Base-by-base conservation (phyloP, 257 asterid genomes). In the Solanum peruvianum region DNA sequence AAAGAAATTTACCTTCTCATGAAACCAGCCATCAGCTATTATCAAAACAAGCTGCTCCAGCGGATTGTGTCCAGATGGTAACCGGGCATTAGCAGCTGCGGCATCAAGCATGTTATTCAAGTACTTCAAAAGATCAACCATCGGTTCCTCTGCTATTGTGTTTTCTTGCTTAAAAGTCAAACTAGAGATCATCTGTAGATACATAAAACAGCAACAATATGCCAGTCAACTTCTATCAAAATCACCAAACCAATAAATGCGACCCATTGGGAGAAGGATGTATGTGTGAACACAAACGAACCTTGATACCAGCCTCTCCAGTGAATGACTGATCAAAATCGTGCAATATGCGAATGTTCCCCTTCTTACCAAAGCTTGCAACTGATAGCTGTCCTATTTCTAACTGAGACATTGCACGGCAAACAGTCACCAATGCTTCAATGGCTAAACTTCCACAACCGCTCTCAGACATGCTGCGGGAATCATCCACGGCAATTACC, bases 321-420 rank as follows among this genome's bases (percentile, higher is more conserved):
- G 96, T 92, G 90, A 97, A 95, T 56, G 97, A 94, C 89, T 94
- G 95, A 89, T 95, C 98, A 52, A 97, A 97, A 83, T 94, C 94
- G 84, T 97, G 99, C 81, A 97, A 94, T 84, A 92, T 58, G 87
- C 88, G 91, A 88, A 95, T 92, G 87, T 97, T 97, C 42, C 99
- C 99, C 94, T 94, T 95, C 93, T 94, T 90, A 88, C 99, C 99
- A 60, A 94, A 97, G 92, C 99, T 96, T 45, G 98, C 93, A 29
- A 97, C 98, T 60, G 98, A 98, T 86, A 96, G 87, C 49, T 92
- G 92, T 66, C 99, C 99, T 21, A 97, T 98, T 89, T 97, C 99
- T 82, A 96, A 93, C 72, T 93, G 99, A 83, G 99, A 94, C 99
- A 97, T 97, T 85, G 99, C 99, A 15, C 98, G 97, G 70, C 99